phyloP scores from a whole-genome alignment of 148 eudicot species.

The Cornus controversa region DNA sequence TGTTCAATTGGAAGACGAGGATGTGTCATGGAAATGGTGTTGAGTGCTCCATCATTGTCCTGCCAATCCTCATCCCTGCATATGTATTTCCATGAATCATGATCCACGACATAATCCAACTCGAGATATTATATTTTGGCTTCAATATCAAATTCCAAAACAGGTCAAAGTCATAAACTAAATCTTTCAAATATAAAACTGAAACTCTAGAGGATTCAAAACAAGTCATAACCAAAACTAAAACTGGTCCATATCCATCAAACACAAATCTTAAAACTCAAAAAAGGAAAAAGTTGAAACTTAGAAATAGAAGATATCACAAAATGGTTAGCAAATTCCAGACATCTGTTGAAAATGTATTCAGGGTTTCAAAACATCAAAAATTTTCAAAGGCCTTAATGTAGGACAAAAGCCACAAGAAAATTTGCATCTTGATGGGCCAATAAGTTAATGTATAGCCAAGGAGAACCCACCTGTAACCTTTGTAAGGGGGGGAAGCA shows the following conservation, averaged over 20 bases:
- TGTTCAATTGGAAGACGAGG: constrained; percentile 85
- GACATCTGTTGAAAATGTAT: background rate
- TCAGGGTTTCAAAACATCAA: too few species aligned
- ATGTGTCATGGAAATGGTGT: constrained; percentile 88
- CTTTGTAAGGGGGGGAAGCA: constrained; percentile 80
- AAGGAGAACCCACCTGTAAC: constrained; percentile 57
- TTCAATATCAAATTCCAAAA: background rate
- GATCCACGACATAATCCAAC: background rate
- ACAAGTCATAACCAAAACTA: background rate
- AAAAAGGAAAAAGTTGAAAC: background rate
- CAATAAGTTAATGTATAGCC: background rate
- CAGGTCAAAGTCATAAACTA: background rate
- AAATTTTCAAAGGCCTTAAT: background rate
- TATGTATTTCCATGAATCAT: background rate
- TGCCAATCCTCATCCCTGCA: constrained; percentile 97
- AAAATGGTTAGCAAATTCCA: background rate
- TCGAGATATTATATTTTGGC: background rate
- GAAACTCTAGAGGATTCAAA: background rate
- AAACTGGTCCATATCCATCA: background rate
- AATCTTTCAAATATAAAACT: background rate
- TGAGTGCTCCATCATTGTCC: constrained; percentile 97
- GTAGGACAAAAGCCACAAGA: background rate
- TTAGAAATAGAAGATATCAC: background rate
- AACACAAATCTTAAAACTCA: background rate
- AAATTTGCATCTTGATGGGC: background rate